Base-by-base conservation (phyloP, 495 filamentous ascomycete species). In the Thermothielavioides terrestris region DNA sequence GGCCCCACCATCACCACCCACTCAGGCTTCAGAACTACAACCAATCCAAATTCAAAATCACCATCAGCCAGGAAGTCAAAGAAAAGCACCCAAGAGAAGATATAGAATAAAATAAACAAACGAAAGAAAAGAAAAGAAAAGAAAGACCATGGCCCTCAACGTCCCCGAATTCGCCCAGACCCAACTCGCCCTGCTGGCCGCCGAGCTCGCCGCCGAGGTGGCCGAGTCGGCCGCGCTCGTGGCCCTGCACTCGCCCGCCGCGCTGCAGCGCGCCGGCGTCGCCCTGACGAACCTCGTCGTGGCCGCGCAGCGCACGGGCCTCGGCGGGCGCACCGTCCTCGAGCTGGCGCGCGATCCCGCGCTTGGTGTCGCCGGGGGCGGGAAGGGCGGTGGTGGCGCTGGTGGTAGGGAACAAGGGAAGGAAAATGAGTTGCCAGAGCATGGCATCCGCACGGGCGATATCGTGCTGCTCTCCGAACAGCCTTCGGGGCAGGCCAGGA, bases 401-500 rank as follows among this genome's bases (percentile, higher is more conserved):
- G 31, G 30, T 15, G 53, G 54, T n/a, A n/a, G n/a, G n/a, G n/a
- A n/a, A n/a, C n/a, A n/a, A n/a, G n/a, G n/a, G n/a, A n/a, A n/a
- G n/a, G n/a, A n/a, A n/a, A n/a, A n/a, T 37, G 75, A 81, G 15
- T 59, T 95, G 2, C 82, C 82, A 0, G 81, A 89, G 52, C 88
- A 95, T 77, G 91, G 89, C 7, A 76, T 98, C 31, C 70, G 92
- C 0, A 79, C 82, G 0, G 94, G 92, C 2, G 92, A 98, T 71
- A 84, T 97, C 35, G 89, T 96, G 27, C 61, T 86, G 0, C 78
- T 96, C 21, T 76, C 78, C 50, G 87, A 90, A 63, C 82, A 89
- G 67, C 79, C 84, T 0, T 65, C 71, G 1, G 84, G 80, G 1
- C 80, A 80, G 34, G 84, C 79, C 23, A 84, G 80, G 65, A 89